A percentile compares a stretch with the other conserved stretches of the same genome.
Evolutionary conservation across 1,139 yeast genomes (phyloP).

Genomic region (Yamadazyma oceani): DNA sequence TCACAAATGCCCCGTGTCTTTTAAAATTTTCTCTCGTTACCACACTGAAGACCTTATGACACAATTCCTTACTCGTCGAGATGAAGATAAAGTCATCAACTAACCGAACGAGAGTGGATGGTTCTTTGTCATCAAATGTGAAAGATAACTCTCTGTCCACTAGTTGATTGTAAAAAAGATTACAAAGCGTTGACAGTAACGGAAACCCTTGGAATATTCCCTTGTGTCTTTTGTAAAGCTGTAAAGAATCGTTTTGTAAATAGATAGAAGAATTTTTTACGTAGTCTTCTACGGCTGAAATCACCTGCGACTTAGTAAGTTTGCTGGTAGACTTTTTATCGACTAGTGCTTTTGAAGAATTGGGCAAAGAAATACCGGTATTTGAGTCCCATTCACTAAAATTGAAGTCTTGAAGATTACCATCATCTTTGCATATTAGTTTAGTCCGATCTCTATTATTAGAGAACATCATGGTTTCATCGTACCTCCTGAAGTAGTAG

Average conservation of each 20-base stretch:
- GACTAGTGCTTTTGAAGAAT: constrained; percentile 6
- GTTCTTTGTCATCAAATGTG: constrained; percentile 16
- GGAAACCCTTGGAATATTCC: constrained; percentile 92
- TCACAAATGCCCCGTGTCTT: constrained; percentile 58
- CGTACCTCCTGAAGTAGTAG: constrained; percentile 25
- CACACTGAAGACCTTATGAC: constrained; percentile 19
- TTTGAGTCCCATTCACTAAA: constrained; percentile 5
- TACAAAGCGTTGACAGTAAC: constrained; percentile 74
- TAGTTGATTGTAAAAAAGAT: constrained; percentile 67
- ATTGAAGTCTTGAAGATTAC: constrained; percentile 12
- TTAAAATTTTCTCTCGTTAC: constrained; percentile 35
- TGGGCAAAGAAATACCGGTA: neutral
- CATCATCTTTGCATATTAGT: constrained; percentile 7
- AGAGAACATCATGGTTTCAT: constrained; percentile 11
- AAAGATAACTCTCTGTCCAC: constrained; percentile 46
- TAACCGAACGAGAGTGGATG: constrained; percentile 54
- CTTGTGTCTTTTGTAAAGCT: constrained; percentile 40
- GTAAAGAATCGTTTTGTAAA: constrained; percentile 9
- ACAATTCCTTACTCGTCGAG: constrained; percentile 36
- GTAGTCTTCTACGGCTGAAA: constrained; percentile 12
- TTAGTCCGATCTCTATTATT: constrained; percentile 12
- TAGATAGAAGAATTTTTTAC: constrained; percentile 15
- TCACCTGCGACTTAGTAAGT: constrained; percentile 12
- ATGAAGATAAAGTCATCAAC: constrained; percentile 86
- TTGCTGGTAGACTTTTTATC: constrained; percentile 14